Percentiles rank a stretch among this genome's conserved stretches.
These are phyloP conservation scores for Apophysomyces trapeziformis DNA, from an alignment of 371 early-diverging fungal genomes.

Conservation along the genomic window DNA sequence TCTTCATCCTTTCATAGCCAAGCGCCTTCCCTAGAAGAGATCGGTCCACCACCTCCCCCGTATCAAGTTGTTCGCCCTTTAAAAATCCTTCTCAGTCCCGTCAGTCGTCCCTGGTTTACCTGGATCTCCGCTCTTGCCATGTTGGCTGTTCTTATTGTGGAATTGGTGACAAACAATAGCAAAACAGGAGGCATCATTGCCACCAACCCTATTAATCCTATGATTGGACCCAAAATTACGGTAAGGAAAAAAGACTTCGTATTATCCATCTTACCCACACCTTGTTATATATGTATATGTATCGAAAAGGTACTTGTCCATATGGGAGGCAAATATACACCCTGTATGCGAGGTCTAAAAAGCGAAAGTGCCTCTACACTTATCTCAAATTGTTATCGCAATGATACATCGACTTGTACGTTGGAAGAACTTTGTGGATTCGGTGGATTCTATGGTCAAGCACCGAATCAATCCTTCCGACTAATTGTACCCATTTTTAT, in stretches of 20 bases:
- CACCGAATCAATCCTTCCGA: conserved; percentile 76
- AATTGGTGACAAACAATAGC: conserved; percentile 42
- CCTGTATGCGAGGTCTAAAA: conserved; percentile 47
- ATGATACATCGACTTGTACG: conserved; percentile 30
- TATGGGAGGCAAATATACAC: conserved; percentile 54
- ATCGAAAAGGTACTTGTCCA: conserved; percentile 35
- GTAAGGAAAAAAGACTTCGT: conserved; percentile 15
- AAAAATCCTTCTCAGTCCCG: conserved; percentile 13
- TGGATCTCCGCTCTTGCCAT: conserved; percentile 45
- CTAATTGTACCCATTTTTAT: conserved; percentile 78
- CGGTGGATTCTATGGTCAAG: conserved; percentile 36
- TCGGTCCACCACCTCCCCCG: neutral
- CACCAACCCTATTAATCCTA: conserved; percentile 50
- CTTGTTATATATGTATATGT: neutral
- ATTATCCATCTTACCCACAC: neutral
- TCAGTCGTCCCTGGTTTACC: conserved; percentile 40
- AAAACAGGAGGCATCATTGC: conserved; percentile 34
- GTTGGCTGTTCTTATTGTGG: conserved; percentile 48
- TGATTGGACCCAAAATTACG: conserved; percentile 55
- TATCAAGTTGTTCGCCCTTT: neutral
- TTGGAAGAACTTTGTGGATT: conserved; percentile 54
- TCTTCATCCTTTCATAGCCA: neutral
- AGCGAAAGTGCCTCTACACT: neutral
- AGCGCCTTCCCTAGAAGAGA: neutral
- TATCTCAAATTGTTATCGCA: conserved; percentile 22